These are phyloP conservation scores for Aspergillus biplanus DNA, from an alignment of 495 filamentous ascomycete species.

Conservation along the genomic window DNA sequence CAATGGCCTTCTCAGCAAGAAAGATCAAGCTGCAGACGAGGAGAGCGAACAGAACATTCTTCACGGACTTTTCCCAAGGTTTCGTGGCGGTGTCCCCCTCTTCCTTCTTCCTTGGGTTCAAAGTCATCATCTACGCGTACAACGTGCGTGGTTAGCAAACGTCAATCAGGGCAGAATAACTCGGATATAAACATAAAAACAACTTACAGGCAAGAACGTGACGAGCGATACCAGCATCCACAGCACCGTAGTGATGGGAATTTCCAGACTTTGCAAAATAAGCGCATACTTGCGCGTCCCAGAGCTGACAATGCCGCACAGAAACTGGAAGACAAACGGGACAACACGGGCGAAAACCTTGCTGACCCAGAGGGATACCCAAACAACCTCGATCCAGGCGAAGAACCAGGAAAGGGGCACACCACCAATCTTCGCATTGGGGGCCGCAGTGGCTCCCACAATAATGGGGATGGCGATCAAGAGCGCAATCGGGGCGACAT, in stretches of 20 bases:
- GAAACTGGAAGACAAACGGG: slow-evolving; percentile 82
- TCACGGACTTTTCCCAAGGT: slow-evolving; percentile 64
- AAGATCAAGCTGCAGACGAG: slow-evolving; percentile 79
- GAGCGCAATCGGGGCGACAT: slow-evolving; percentile 76
- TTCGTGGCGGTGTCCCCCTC: slow-evolving; percentile 37
- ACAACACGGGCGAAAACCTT: slow-evolving; percentile 81
- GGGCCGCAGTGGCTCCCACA: slow-evolving; percentile 61
- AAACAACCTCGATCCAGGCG: slow-evolving; percentile 88
- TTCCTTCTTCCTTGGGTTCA: slow-evolving; percentile 42
- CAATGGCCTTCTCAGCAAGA: slow-evolving; percentile 77
- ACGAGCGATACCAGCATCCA: slow-evolving; percentile 82
- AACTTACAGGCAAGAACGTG: slow-evolving; percentile 69
- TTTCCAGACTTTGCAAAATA: slow-evolving; percentile 77
- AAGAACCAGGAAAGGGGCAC: slow-evolving; percentile 80
- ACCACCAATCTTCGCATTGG: slow-evolving; percentile 59
- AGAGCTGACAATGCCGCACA: slow-evolving; percentile 86
- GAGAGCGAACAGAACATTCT: slow-evolving; percentile 72
- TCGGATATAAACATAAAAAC: neutral
- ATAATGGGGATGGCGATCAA: slow-evolving; percentile 82
- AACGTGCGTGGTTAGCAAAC: slow-evolving; percentile 31
- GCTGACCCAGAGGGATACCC: slow-evolving; percentile 84
- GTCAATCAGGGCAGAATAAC: neutral
- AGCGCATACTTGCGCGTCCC: slow-evolving; percentile 92
- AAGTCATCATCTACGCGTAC: slow-evolving; percentile 54
- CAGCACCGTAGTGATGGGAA: slow-evolving; percentile 83